These are phyloP conservation scores for Ascochyta viciae-villosae DNA, from an alignment of 2,329 filamentous ascomycete species.

Conservation along the genomic window DNA sequence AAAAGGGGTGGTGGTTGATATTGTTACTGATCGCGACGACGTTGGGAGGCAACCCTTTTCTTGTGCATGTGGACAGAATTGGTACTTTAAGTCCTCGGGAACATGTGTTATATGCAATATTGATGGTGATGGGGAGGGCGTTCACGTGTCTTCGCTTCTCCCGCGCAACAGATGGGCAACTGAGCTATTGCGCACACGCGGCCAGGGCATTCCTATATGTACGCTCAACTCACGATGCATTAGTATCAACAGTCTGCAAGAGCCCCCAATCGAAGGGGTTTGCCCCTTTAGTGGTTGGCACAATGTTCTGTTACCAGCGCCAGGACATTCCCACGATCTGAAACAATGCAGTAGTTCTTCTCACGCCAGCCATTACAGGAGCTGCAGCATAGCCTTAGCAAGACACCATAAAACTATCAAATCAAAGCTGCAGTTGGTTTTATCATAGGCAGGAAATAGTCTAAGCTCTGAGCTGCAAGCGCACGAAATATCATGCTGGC, in stretches of 20 bases:
- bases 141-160: not conserved
- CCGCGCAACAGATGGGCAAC: not conserved
- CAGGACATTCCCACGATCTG: not conserved
- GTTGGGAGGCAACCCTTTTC: too few relatives aligned
- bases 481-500: not conserved
- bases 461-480: not conserved
- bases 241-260: not conserved
- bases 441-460: not conserved
- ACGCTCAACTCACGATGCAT: not conserved
- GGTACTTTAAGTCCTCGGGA: too few relatives aligned
- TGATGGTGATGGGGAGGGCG: not conserved
- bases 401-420: not conserved
- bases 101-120: too few relatives aligned
- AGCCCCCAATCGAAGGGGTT: not conserved
- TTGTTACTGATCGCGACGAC: too few relatives aligned
- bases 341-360: not conserved
- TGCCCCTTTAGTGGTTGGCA: not conserved
- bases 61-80: too few relatives aligned
- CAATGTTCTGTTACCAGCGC: too few relatives aligned
- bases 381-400: too few relatives aligned
- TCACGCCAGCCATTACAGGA: not conserved
- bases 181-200: not conserved
- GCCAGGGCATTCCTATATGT: not conserved
- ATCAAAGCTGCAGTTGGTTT: not conserved
- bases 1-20: not conserved